Evolutionary conservation across 129 eudicot genomes (phyloP), one percentile per base, ranked within the genome.

Genomic region (Saussurea involucrata): DNA sequence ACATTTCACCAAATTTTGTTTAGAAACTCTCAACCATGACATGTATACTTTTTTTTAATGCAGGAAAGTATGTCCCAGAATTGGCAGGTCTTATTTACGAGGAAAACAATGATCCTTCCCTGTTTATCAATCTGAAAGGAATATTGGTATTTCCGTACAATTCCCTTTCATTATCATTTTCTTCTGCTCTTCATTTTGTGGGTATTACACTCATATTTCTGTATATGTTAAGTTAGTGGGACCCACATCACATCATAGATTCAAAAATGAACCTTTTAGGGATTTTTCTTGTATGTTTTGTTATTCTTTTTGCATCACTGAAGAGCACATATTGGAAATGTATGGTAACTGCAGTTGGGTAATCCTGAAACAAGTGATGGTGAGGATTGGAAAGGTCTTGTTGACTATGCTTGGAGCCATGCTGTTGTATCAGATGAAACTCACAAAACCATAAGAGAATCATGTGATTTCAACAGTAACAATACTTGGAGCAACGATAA

Each of bases 401-500:
- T 91, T 79, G 98, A 94, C 73, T 94, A 89, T 76, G 98, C 98
- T 12, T 94, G 98, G 98, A 94, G 97, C 78, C 98, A 94, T 73
- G 97, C 98, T 1, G 93, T 94, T 31, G 91, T 94, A 76, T 94
- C 98, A 8, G 98, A 94, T 75, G 98, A 94, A 85, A 94, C 98
- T 64, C 92, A 94, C 76, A 86, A 87, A 83, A 87, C 87, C 66
- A 94, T 94, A 27, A 69, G 74, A 49, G 78, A 84, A 63, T 85
- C 97, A 2, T 94, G 98, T 75, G 96, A 94, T 78, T 91, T 94
- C 67, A 77, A 84, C 83, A 87, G 98, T 71, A 83, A 86, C 37
- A 55, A 89, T 61, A 75, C 98, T 27, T 91, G 93, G 96, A 85
- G 88, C 83, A 89, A 89, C 34, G 20, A 75, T 55, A 87, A 79